Evolutionary conservation across 805 yeast genomes (phyloP).

Genomic region (Lachancea thermotolerans): DNA sequence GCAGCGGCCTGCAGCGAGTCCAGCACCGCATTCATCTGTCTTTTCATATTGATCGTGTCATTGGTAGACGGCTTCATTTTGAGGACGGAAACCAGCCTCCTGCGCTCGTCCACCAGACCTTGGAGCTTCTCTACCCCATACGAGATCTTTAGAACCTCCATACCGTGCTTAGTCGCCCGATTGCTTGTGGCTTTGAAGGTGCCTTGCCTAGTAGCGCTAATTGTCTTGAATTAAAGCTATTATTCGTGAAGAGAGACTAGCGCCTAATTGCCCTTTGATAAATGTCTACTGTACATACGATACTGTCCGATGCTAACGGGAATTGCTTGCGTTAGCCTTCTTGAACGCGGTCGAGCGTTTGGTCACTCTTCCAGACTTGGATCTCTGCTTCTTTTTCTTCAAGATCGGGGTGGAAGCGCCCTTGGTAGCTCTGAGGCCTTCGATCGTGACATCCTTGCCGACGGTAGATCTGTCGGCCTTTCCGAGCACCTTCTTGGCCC

Average conservation of each 20-base stretch:
- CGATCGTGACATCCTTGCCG: constrained; percentile 50
- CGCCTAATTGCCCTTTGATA: too few relatives aligned
- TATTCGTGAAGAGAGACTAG: too few relatives aligned
- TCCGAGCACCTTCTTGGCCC: constrained; percentile 70
- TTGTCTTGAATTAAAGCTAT: too few relatives aligned
- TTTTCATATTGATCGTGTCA: constrained; percentile 21
- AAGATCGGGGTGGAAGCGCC: constrained; percentile 59
- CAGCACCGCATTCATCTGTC: constrained; percentile 16
- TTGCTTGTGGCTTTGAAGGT: not conserved
- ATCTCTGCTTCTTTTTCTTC: constrained; percentile 43
- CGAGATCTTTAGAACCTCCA: constrained; percentile 21
- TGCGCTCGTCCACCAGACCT: constrained; percentile 27
- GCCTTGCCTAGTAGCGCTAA: too few relatives aligned
- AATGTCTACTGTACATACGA: not conserved
- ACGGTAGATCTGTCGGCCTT: constrained; percentile 71
- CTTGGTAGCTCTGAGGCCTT: constrained; percentile 74
- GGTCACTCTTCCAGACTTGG: constrained; percentile 42
- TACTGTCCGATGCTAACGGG: not conserved
- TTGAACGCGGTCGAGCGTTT: constrained; percentile 40
- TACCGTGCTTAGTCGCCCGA: constrained; percentile 1
- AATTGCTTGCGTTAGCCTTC: constrained; percentile 19
- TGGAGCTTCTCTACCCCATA: constrained; percentile 24
- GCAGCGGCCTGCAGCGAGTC: constrained; percentile 13
- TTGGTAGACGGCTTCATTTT: constrained; percentile 20
- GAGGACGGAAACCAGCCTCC: constrained; percentile 17